Evolutionary conservation across 2,329 filamentous ascomycete genomes (phyloP), one percentile per base, ranked within the genome.

Genomic region (Arthrobotrys megalospora): DNA sequence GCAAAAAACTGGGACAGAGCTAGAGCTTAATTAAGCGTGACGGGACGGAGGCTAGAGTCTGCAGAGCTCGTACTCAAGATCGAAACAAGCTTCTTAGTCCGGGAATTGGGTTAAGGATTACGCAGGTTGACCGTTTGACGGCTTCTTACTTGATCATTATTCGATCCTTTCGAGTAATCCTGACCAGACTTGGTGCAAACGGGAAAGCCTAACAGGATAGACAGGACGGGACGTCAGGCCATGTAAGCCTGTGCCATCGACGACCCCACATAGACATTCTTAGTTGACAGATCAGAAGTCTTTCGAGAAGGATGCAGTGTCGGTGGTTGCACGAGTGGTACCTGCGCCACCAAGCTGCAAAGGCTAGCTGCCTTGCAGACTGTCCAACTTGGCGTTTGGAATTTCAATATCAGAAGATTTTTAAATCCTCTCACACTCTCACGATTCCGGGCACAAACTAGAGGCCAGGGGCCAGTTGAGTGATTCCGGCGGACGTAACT

Each of bases 111-210:
- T 53, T 50, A 48, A 32, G 41, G 66, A 62, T 70, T 52, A 60
- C 50, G 52, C 52, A 69, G 38, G 41, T 45, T 32, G n/a, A 36
- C 52, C 52, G 41, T 38, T 64, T 24, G 24, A 45, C 19, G 38
- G 41, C 28, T 50, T 58, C 48, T 65, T 66, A 73, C 69, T 50
- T 50, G 60, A 58, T 65, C 53, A 43, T 55, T 69, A 64, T 62
- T 53, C 58, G 65, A 62, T 60, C 66, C 60, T 65, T 70, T 70
- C 73, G 66, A 77, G 60, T 70, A 77, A 70, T 58, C 53, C 66
- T 55, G 63, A 43, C 41, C 66, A 45, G 62, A 45, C 38, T 19
- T 55, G 19, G 10, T 19, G 45, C 43, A 65, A 47, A 55, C 24
- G 52, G 62, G 60, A 63, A 41, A 52, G 53, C 66, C 41, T 55